Base-by-base conservation (phyloP, 495 filamentous ascomycete species). In the Penicillium atrosanguineum region DNA sequence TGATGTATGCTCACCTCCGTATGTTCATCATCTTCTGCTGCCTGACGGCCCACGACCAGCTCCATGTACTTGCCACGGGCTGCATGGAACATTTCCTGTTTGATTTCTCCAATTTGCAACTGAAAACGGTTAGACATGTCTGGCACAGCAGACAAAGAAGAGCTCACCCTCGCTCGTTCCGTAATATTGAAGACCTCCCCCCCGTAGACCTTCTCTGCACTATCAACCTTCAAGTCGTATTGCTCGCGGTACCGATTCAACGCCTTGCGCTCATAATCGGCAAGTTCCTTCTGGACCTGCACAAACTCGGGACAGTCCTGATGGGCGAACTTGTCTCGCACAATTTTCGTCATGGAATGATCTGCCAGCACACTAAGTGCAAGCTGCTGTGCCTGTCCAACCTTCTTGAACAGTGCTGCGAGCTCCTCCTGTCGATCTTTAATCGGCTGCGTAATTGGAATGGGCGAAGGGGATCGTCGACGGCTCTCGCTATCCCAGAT, bases 1-100 rank as follows among this genome's bases (percentile, higher is more conserved):
- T 16, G 31, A 9, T 19, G 28, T 18, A 15, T 28, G 46, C 60
- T 54, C 58, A 73, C 73, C 63, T 78, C 75, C 6, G 75, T 78
- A 49, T 78, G 75, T 46, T 78, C 73, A 50, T 78, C 75, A 47
- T 78, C 75, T 46, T 76, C 75, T 4, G 71, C 75, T n/a, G 66
- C 70, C 26, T 65, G 66, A 16, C 63, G 69, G 18, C 72, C 70
- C 51, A 63, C 55, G 25, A 76, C 67, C 41, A 74, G 56, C 6
- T 64, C 61, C 68, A 78, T 76, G 48, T 71, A 72, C 6, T 72
- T 72, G 20, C 75, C 75, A 23, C 69, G 65, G 15, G 67, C 67
- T 3, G 72, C 67, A 41, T 63, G 53, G 14, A 73, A 58, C 57
- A 71, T 68, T 34, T 78, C 75, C 1, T 73, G 69, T 48, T 70